phyloP scores from a whole-genome alignment of 2,329 filamentous ascomycete species.

The Ascomycota sp. region DNA sequence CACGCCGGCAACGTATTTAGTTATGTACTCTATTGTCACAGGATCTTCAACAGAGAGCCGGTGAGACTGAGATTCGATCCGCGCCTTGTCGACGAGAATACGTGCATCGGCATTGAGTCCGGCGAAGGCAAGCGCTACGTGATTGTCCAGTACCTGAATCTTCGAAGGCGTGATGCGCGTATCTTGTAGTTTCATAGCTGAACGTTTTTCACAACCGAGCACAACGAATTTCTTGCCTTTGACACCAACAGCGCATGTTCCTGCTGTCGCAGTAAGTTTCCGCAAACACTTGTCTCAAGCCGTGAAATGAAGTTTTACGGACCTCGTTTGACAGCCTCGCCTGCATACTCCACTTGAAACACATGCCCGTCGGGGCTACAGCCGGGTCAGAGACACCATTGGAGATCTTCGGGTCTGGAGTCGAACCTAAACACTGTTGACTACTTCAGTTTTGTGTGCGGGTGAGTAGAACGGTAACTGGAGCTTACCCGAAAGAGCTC shows the following conservation, averaged over 20 bases:
- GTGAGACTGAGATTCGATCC: constrained; percentile 92
- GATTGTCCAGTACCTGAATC: constrained; percentile 87
- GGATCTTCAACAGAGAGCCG: constrained; percentile 93
- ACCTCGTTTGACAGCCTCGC: constrained; percentile 98
- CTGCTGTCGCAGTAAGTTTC: constrained; percentile 20
- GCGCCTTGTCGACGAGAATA: constrained; percentile 94
- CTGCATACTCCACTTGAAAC: constrained; percentile 98
- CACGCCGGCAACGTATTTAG: constrained; percentile 92
- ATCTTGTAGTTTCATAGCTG: constrained; percentile 98
- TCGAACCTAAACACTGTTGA: constrained; percentile 60
- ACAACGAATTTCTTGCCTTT: constrained; percentile 92
- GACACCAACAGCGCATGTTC: constrained; percentile 93
- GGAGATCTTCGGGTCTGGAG: background rate
- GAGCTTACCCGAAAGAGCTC: constrained; percentile 84
- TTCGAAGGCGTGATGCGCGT: constrained; percentile 98
- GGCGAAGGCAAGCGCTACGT: constrained; percentile 92
- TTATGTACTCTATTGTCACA: constrained; percentile 96
- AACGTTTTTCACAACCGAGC: constrained; percentile 93
- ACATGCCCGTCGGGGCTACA: constrained; percentile 92
- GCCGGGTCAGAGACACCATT: constrained; percentile 19
- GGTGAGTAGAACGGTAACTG: background rate
- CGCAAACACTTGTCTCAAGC: constrained; percentile 3
- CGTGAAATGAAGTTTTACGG: constrained; percentile 6
- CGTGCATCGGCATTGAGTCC: constrained; percentile 94
- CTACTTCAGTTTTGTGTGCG: constrained; percentile 16